Base-by-base conservation (phyloP, 2,329 filamentous ascomycete species). In the Aspergillus pseudoglaucus region DNA sequence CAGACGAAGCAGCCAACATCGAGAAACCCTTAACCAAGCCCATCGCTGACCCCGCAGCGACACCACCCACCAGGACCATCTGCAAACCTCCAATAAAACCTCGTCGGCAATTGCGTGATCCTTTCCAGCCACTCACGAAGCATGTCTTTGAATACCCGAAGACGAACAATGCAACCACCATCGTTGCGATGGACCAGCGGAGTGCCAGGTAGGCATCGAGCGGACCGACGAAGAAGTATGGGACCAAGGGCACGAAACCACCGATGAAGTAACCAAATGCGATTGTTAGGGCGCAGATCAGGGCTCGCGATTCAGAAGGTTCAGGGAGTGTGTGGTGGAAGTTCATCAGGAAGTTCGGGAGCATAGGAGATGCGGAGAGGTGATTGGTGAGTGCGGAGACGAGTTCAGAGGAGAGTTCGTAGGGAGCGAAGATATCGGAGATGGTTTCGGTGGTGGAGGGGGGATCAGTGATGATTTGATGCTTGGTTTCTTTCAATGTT, bases 201-300 rank as follows among this genome's bases (percentile, higher is more conserved):
- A 84, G 56, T 78, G 91, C 53, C 85, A 95, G 65, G 90, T 91
- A 75, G 76, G 86, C 53, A 88, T 96, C 67, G 84, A 90, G 40
- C 75, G 82, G 56, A 79, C 89, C 47, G 80, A 94, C 54, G 84
- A 70, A 70, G 52, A 80, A 79, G 58, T 80, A 80, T 0, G 77
- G 77, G 0, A 78, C 64, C 54, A 80, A 68, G 6, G 77, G 76
- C 12, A 75, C 64, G 39, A 75, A 70, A 2, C 72, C 72, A 45
- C 72, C 68, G 49, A 70, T 60, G 47, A 70, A 70, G 53, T 70
- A 70, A 8, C 66, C 66, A 18, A 70, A 30, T 8, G 67, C 68
- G 41, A 70, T 70, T 6, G 68, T 70, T 9, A 70, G 40, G 15
- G 68, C 68, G 47, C 67, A 70, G 18, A 60, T 57, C 7, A 69